Percentiles rank a stretch among this genome's conserved stretches.
These are phyloP conservation scores for Trametopsis cervina DNA, from an alignment of 768 basidiomycete species.

Conservation along the genomic window DNA sequence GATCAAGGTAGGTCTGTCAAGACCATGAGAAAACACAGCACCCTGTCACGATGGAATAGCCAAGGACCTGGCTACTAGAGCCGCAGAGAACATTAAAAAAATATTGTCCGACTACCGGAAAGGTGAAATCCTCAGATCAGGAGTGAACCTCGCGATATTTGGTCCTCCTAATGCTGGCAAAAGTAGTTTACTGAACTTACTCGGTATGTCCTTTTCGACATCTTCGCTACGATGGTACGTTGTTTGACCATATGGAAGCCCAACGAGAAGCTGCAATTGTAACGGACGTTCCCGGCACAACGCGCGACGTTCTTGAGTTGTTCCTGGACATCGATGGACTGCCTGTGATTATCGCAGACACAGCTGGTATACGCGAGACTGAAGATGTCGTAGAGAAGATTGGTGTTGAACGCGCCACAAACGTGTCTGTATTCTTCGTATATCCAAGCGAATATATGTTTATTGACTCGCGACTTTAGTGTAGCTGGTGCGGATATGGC, in stretches of 20 bases:
- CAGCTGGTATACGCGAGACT: slow-evolving; percentile 73
- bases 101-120: slow-evolving; percentile 66
- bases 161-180: slow-evolving; percentile 95
- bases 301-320: slow-evolving; percentile 79
- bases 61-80: slow-evolving; percentile 29
- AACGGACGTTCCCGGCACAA: slow-evolving; percentile 82
- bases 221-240: neutral
- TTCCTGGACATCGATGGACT: slow-evolving; percentile 85
- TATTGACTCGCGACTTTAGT: slow-evolving; percentile 29
- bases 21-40: neutral
- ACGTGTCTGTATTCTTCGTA: neutral
- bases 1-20: slow-evolving; percentile 46
- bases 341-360: slow-evolving; percentile 77
- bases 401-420: slow-evolving; percentile 69
- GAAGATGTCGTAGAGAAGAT: slow-evolving; percentile 72
- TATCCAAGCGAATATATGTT: neutral
- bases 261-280: slow-evolving; percentile 88
- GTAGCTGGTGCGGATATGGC: slow-evolving; percentile 62
- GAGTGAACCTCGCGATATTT: slow-evolving; percentile 80
- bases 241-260: slow-evolving; percentile 34
- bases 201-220: slow-evolving; percentile 40
- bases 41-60: slow-evolving; percentile 3
- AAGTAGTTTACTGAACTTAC: slow-evolving; percentile 78
- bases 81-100: slow-evolving; percentile 44
- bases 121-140: slow-evolving; percentile 79